Evolutionary conservation across 768 basidiomycete species (phyloP).

Genomic region (Panaeolus papilionaceus): DNA sequence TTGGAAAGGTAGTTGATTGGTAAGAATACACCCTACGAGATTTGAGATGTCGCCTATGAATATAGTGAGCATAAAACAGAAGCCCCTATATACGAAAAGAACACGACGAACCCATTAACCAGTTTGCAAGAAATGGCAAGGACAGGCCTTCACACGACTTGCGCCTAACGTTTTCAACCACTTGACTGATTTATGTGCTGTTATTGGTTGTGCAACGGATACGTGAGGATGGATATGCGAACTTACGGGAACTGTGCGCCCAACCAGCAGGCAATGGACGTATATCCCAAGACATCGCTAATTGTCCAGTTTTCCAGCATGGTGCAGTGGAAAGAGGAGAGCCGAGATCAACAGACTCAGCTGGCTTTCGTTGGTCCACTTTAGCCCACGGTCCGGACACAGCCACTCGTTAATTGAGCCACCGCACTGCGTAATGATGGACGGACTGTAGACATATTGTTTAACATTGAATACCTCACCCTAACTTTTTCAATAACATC

Average conservation of each 20-base stretch:
- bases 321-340: slow-evolving; percentile 29
- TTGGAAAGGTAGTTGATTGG: slow-evolving; percentile 94
- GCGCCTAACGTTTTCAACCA: slow-evolving; percentile 75
- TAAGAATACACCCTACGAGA: slow-evolving; percentile 89
- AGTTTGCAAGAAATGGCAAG: slow-evolving; percentile 91
- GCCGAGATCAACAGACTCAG: slow-evolving; percentile 5
- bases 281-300: slow-evolving; percentile 73
- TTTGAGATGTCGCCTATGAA: slow-evolving; percentile 84
- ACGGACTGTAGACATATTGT: not conserved
- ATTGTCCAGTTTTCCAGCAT: slow-evolving; percentile 40
- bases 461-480: not conserved
- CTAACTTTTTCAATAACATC: not conserved
- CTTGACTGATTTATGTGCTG: slow-evolving; percentile 60
- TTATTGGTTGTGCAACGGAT: slow-evolving; percentile 13
- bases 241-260: slow-evolving; percentile 90
- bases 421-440: not conserved
- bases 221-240: slow-evolving; percentile 6
- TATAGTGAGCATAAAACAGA: slow-evolving; percentile 31
- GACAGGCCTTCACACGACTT: slow-evolving; percentile 91
- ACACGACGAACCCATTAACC: slow-evolving; percentile 75
- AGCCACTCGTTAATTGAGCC: slow-evolving; percentile 5
- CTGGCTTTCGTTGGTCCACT: not conserved
- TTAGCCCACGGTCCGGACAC: slow-evolving; percentile 14
- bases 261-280: slow-evolving; percentile 81
- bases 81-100: not conserved